Conservation (phyloP, 192 early-diverging fungal species). For the Backusella luteola region DNA sequence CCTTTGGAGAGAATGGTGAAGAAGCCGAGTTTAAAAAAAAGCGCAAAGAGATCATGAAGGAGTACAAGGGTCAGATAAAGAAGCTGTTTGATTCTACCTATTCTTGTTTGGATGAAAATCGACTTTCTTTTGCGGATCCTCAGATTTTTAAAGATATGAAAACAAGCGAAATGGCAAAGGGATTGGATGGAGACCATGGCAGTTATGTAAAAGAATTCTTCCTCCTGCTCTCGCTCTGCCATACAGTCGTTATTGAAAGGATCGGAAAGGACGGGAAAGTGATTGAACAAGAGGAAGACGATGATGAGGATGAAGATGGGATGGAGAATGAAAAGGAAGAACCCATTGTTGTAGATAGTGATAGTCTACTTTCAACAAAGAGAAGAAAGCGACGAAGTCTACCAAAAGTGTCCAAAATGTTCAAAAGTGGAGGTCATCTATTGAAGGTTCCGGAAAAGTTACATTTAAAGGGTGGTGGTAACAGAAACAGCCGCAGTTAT, state of each 20-base stretch:
- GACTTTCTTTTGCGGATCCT: conserved; percentile 85
- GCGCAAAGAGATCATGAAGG: conserved; percentile 48
- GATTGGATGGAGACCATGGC: conserved; percentile 2
- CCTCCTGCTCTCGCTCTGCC: conserved; percentile 85
- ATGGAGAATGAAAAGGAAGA: not conserved
- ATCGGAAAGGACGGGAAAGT: conserved; percentile 47
- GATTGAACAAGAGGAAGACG: conserved; percentile 36
- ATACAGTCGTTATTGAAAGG: conserved; percentile 88
- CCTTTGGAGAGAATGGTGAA: conserved; percentile 28
- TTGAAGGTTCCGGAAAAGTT: not conserved
- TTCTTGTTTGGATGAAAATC: conserved; percentile 55
- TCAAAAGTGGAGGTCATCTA: not conserved
- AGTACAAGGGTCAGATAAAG: conserved; percentile 55
- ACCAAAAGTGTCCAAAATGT: not conserved
- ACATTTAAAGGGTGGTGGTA: not conserved
- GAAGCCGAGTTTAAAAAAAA: conserved; percentile 26
- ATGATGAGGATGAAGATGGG: not conserved
- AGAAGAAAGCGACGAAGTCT: not conserved
- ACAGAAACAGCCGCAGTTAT: not conserved
- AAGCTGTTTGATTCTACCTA: conserved; percentile 67
- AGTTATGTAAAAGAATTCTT: conserved; percentile 75
- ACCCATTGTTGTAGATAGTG: not conserved
- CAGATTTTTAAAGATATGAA: conserved; percentile 72
- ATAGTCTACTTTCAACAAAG: not conserved
- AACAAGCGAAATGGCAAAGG: conserved; percentile 15